Evolutionary conservation across 2,329 filamentous ascomycete species (phyloP).

Genomic region (Chrysoporthe deuterocubensis): DNA sequence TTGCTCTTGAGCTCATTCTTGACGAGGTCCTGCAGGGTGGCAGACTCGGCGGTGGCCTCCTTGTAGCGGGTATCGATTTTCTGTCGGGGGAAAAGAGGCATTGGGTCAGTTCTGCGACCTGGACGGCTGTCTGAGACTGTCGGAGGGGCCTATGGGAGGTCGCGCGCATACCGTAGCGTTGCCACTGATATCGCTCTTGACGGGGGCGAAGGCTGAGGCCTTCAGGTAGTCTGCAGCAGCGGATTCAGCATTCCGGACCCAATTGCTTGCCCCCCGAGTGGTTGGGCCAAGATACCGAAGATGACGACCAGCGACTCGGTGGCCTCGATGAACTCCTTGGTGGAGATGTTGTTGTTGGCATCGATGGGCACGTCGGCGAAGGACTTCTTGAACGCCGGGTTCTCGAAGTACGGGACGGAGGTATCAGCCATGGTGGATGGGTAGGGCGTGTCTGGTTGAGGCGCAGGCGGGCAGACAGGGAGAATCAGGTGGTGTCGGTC

Average conservation of each 20-base stretch:
- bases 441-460: constrained; percentile 5
- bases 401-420: constrained; percentile 73
- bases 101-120: constrained; percentile 2
- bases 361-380: constrained; percentile 84
- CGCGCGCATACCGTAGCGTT: constrained; percentile 77
- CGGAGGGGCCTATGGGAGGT: constrained; percentile 14
- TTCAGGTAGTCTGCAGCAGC: constrained; percentile 62
- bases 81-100: constrained; percentile 46
- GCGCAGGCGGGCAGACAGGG: constrained; percentile 6
- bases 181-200: constrained; percentile 88
- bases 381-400: constrained; percentile 71
- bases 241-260: constrained; percentile 21
- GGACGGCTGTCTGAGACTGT: neutral
- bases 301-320: constrained; percentile 82
- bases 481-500: neutral
- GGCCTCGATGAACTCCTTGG: constrained; percentile 88
- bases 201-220: constrained; percentile 79
- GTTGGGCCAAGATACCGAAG: constrained; percentile 64
- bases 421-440: constrained; percentile 35
- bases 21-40: constrained; percentile 82
- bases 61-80: constrained; percentile 87
- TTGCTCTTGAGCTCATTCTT: constrained; percentile 86
- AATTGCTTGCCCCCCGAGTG: neutral
- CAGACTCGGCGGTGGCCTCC: constrained; percentile 77
- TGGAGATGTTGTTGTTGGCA: constrained; percentile 74